A percentile compares a stretch with the other conserved stretches of the same genome.
Conservation (phyloP, 1,284 basidiomycete species). For the Apiotrichum akiyoshidainum region DNA sequence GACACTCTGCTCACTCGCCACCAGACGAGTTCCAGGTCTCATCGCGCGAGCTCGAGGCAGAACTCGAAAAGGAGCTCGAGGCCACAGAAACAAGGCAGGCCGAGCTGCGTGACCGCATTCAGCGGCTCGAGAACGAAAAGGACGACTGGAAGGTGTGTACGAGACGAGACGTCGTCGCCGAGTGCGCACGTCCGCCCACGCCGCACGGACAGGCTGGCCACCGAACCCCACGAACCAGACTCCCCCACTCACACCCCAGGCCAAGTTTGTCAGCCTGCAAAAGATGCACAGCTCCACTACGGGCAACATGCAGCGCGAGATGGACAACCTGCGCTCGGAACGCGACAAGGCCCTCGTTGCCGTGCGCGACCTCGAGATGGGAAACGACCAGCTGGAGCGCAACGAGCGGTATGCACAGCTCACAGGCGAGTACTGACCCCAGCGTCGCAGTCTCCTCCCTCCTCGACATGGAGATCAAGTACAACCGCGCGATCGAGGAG, state of each 20-base stretch:
- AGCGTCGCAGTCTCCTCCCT: constrained; percentile 82
- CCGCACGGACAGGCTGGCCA: too few species aligned
- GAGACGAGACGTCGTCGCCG: too few species aligned
- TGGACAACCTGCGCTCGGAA: constrained; percentile 74
- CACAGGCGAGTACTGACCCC: neutral
- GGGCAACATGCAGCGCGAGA: constrained; percentile 60
- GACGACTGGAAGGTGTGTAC: constrained; percentile 84
- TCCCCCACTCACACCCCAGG: constrained; percentile 52
- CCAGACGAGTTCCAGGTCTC: constrained; percentile 81
- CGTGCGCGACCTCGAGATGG: constrained; percentile 86
- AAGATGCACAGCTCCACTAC: constrained; percentile 84
- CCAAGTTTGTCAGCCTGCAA: constrained; percentile 82
- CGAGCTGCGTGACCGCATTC: constrained; percentile 71
- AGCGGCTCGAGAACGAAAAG: constrained; percentile 70
- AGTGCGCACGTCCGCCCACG: too few species aligned
- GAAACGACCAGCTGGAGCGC: constrained; percentile 90
- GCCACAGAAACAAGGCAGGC: constrained; percentile 80
- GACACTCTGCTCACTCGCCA: constrained; percentile 1
- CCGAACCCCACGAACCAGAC: neutral
- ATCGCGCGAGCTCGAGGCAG: constrained; percentile 88
- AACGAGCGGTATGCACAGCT: constrained; percentile 62
- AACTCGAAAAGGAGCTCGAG: constrained; percentile 82
- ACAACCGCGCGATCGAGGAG: constrained; percentile 87
- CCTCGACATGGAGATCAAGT: constrained; percentile 85
- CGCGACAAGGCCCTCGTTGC: constrained; percentile 74